Conservation (phyloP, 139 green algal species). For the Tetraselmis chui region DNA sequence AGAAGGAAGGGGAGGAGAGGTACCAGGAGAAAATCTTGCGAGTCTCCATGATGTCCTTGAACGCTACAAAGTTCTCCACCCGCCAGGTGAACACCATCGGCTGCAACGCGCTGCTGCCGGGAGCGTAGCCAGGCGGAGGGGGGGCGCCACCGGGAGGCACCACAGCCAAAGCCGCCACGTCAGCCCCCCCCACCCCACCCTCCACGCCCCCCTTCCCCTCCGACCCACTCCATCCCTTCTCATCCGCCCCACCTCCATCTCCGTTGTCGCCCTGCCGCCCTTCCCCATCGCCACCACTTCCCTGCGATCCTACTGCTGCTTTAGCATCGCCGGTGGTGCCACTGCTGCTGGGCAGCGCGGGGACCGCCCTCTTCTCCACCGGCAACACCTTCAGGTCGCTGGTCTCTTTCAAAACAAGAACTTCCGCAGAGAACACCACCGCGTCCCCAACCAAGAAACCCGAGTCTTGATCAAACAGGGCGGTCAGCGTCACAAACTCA, state of each 20-base stretch:
- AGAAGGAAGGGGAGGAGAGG: too few relatives aligned
- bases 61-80: conserved; percentile 63
- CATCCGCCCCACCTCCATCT: neutral
- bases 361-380: neutral
- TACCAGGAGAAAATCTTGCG: conserved; percentile 66
- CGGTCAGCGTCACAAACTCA: conserved; percentile 62
- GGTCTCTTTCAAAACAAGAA: conserved; percentile 55
- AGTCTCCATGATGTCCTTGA: conserved; percentile 70
- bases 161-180: neutral
- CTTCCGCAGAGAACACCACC: conserved; percentile 56
- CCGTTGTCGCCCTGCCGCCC: neutral
- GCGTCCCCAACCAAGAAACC: conserved; percentile 53
- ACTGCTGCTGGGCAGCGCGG: neutral
- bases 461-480: conserved; percentile 59
- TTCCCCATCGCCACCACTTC: neutral
- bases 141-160: neutral
- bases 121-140: neutral
- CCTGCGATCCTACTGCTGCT: too few relatives aligned
- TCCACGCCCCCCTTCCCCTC: neutral
- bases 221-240: too few relatives aligned
- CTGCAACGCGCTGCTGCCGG: neutral
- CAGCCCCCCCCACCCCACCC: neutral
- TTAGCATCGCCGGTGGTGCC: too few relatives aligned
- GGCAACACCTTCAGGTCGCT: conserved; percentile 19
- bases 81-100: conserved; percentile 46